Evolutionary conservation across 2,329 filamentous ascomycete genomes (phyloP), one percentile per base, ranked within the genome.

Genomic region (Tolypocladium guangdongense): DNA sequence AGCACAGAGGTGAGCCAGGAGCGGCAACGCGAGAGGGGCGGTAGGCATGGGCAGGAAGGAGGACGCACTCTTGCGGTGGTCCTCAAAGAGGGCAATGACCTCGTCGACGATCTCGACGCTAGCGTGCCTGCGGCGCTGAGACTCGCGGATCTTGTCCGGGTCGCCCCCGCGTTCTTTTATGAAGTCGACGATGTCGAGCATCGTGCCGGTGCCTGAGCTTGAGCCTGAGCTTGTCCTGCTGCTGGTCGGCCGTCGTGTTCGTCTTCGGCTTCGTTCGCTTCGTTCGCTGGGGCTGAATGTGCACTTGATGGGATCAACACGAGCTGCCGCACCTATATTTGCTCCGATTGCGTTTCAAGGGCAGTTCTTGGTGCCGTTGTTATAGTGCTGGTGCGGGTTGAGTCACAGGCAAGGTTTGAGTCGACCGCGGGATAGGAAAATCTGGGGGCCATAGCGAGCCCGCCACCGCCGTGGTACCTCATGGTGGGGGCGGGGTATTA

Each of bases 81-180:
- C 89, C 68, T 95, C 87, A 68, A 87, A 96, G 66, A 95, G 75
- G 24, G 78, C 79, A 67, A 96, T 93, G 56, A 97, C 83, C 73
- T 95, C 87, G 74, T 99, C 92, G 30, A 99, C 92, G 49, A 86
- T 77, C 66, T 90, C 87, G 64, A 90, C 88, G 16, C 84, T 79
- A 49, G 89, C 91, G 75, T 83, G 81, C 62, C 93, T 85, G 66
- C 84, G 84, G 62, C 87, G 82, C 73, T 99, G 93, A 59, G 87
- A 93, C 71, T 96, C 90, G 70, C 88, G 87, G 71, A 99, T 93
- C 74, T 84, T 86, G 67, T 95, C 87, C 18, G 90, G 89, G 73
- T 97, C 83, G 62, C 93, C 93, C 60, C 92, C 93, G 63, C 90
- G 87, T 71, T 96, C 90, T 67, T 81, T 73, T 65, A 92, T 86